A percentile compares a stretch with the other conserved stretches of the same genome.
These are phyloP conservation scores for Trichosanthes truncata DNA, from an alignment of 306 rosid genomes.

Conservation along the genomic window DNA sequence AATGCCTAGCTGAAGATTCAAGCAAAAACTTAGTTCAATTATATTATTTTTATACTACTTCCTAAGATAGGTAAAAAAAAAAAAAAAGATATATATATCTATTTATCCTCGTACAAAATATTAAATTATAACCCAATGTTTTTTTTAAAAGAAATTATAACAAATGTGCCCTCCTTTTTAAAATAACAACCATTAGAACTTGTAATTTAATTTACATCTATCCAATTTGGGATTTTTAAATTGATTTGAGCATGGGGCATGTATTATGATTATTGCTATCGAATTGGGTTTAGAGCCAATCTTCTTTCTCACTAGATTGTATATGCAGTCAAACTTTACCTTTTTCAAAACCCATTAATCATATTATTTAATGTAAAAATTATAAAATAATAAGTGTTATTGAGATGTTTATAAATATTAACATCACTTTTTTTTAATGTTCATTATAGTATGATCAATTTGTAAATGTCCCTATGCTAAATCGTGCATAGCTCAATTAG, in stretches of 20 bases:
- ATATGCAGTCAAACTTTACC: neutral
- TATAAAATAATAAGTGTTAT: neutral
- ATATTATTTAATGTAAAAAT: neutral
- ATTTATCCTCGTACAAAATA: slow-evolving; percentile 5
- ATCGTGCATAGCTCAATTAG: too few species aligned
- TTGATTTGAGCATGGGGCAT: neutral
- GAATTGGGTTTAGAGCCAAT: neutral
- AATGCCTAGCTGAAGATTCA: slow-evolving; percentile 8
- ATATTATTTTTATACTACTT: neutral
- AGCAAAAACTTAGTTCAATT: neutral
- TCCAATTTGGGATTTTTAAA: neutral
- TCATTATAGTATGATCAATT: too few species aligned
- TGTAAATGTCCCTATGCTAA: too few species aligned
- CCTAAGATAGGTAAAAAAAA: slow-evolving; percentile 4
- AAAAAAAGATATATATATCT: neutral
- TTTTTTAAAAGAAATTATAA: neutral
- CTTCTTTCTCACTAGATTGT: neutral
- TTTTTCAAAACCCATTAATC: neutral
- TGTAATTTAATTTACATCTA: neutral
- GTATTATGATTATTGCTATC: neutral
- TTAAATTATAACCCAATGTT: neutral
- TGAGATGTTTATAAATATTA: neutral
- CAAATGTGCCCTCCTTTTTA: neutral
- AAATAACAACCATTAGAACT: neutral
- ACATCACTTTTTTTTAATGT: neutral